Percentiles rank a stretch among this genome's conserved stretches.
Conservation (phyloP, 164 flowering plant genomes). For the Protea cynaroides region DNA sequence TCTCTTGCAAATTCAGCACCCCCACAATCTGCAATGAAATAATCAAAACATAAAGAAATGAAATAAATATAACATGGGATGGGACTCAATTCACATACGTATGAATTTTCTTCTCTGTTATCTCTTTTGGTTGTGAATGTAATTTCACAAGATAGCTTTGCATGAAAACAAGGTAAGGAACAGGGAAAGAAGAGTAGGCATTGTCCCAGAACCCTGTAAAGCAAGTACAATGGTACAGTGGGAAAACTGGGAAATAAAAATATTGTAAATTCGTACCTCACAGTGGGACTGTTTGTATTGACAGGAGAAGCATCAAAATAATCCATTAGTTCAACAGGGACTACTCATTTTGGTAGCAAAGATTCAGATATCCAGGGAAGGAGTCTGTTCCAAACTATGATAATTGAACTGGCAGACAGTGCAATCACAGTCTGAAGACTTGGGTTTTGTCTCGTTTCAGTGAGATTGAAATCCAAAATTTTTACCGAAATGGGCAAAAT, state of each 20-base stretch:
- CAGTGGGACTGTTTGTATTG: no score
- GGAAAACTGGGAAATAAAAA: not conserved
- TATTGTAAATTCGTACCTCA: not conserved
- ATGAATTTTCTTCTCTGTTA: not conserved
- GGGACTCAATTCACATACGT: not conserved
- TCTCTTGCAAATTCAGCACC: conserved; percentile 86
- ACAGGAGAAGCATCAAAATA: no score
- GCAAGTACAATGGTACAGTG: not conserved
- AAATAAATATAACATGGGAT: not conserved
- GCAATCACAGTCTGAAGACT: no score
- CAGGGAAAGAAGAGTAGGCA: not conserved
- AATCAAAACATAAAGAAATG: not conserved
- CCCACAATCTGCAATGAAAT: conserved; percentile 57
- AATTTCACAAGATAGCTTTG: not conserved
- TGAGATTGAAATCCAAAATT: no score
- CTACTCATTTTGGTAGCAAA: no score
- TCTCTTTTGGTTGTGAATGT: not conserved
- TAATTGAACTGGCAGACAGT: no score
- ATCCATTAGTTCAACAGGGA: no score
- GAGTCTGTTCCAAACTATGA: no score
- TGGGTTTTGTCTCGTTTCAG: no score
- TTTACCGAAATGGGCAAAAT: no score
- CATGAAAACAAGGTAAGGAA: not conserved
- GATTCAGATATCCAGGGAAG: no score
- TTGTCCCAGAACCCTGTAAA: not conserved